Conservation (phyloP, 2,329 filamentous ascomycete genomes). For the Pseudogymnoascus sp. region DNA sequence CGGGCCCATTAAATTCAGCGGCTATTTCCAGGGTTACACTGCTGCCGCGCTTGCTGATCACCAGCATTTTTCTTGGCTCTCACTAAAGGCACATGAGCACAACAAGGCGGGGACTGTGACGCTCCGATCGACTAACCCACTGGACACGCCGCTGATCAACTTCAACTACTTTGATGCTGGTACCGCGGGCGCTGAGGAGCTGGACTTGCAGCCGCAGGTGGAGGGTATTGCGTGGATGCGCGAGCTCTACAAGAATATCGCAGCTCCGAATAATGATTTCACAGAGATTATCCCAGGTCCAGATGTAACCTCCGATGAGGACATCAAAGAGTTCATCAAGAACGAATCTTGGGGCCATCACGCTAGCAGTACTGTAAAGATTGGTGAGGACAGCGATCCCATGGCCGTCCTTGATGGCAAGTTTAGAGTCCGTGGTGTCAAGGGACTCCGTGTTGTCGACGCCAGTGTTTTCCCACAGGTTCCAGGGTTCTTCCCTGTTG, state of each 20-base stretch:
- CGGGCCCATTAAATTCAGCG: constrained; percentile 28
- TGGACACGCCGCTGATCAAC: constrained; percentile 51
- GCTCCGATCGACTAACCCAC: constrained; percentile 51
- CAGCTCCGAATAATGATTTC: background rate
- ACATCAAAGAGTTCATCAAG: constrained; percentile 38
- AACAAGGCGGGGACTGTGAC: constrained; percentile 53
- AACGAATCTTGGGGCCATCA: constrained; percentile 48
- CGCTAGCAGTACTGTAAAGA: constrained; percentile 44
- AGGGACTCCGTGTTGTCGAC: constrained; percentile 46
- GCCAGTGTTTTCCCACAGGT: constrained; percentile 43
- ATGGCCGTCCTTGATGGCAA: constrained; percentile 43
- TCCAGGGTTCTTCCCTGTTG: constrained; percentile 31
- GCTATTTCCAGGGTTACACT: constrained; percentile 36
- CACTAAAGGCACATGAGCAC: constrained; percentile 53
- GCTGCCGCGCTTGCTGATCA: constrained; percentile 29
- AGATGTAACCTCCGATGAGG: constrained; percentile 33
- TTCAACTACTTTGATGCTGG: constrained; percentile 47
- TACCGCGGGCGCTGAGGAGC: constrained; percentile 7
- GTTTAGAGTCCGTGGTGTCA: constrained; percentile 43
- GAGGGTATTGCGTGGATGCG: constrained; percentile 11
- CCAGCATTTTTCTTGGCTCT: constrained; percentile 31
- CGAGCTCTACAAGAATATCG: constrained; percentile 9
- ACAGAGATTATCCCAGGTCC: background rate
- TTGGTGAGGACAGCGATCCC: constrained; percentile 43
- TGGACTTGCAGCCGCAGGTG: constrained; percentile 12